These are phyloP conservation scores for Aureobasidium sp. DNA, from an alignment of 2,329 filamentous ascomycete species.

Conservation along the genomic window DNA sequence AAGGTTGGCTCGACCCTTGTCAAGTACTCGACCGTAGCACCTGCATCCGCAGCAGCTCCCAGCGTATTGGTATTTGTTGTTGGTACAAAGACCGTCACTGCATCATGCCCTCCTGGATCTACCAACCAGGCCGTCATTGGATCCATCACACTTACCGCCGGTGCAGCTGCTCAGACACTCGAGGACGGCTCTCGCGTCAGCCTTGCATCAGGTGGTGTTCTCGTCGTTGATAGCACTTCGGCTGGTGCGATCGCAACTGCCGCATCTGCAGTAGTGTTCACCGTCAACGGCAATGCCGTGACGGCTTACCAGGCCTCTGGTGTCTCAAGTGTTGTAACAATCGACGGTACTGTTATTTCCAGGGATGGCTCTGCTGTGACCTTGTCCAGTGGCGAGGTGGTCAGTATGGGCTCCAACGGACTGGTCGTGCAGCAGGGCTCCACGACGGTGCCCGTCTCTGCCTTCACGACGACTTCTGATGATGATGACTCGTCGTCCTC, in stretches of 20 bases:
- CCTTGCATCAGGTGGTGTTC: constrained; percentile 15
- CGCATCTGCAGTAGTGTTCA: constrained; percentile 15
- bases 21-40: not conserved
- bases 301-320: constrained; percentile 14
- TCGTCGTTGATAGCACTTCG: constrained; percentile 4
- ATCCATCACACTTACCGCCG: constrained; percentile 17
- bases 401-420: constrained; percentile 17
- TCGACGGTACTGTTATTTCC: constrained; percentile 19
- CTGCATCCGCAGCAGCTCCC: not conserved
- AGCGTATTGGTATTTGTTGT: constrained; percentile 17
- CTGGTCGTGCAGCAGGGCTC: constrained; percentile 2
- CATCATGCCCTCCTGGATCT: constrained; percentile 4
- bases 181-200: constrained; percentile 19
- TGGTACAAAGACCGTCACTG: constrained; percentile 18
- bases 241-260: not conserved
- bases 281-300: constrained; percentile 17
- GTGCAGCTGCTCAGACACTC: constrained; percentile 19
- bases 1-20: not conserved
- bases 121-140: constrained; percentile 17
- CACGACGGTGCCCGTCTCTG: not conserved
- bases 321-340: constrained; percentile 2
- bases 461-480: not conserved
- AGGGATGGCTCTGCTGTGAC: constrained; percentile 17
- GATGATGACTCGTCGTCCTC: not conserved
- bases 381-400: constrained; percentile 17